phyloP scores from a whole-genome alignment of 768 basidiomycete genomes.

The Lactarius hatsudake region DNA sequence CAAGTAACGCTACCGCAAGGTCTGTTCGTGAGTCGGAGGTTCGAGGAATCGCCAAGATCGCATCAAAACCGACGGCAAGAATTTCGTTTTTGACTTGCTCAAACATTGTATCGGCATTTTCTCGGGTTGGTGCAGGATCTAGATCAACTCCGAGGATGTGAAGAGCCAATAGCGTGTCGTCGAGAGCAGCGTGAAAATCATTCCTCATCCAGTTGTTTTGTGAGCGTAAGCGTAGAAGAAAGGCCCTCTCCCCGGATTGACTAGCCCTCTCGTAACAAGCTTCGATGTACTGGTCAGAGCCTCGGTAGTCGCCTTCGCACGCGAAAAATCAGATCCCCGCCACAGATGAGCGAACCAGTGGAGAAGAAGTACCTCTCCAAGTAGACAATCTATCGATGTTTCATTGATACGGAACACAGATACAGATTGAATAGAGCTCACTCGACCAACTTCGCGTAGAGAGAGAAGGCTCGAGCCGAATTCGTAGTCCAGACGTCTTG shows the following conservation, averaged over 20 bases:
- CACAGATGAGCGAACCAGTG: not conserved
- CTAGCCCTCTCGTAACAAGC: slow-evolving; percentile 52
- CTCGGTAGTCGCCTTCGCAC: slow-evolving; percentile 48
- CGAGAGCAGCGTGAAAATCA: slow-evolving; percentile 53
- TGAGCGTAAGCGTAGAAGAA: slow-evolving; percentile 56
- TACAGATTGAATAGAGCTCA: slow-evolving; percentile 37
- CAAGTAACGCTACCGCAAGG: slow-evolving; percentile 61
- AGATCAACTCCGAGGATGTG: slow-evolving; percentile 61
- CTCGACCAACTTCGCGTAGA: slow-evolving; percentile 61
- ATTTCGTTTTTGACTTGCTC: slow-evolving; percentile 71
- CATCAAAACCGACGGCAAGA: slow-evolving; percentile 63
- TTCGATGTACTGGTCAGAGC: slow-evolving; percentile 51
- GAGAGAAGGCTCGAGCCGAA: slow-evolving; percentile 46
- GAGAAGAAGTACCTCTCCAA: slow-evolving; percentile 52
- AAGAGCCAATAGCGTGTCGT: slow-evolving; percentile 57
- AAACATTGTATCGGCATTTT: slow-evolving; percentile 62
- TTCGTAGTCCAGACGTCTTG: slow-evolving; percentile 54
- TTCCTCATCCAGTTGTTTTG: slow-evolving; percentile 63
- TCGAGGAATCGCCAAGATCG: slow-evolving; percentile 61
- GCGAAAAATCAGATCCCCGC: not conserved
- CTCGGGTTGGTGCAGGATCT: slow-evolving; percentile 48
- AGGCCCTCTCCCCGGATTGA: slow-evolving; percentile 53
- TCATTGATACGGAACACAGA: slow-evolving; percentile 4
- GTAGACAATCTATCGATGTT: slow-evolving; percentile 47
- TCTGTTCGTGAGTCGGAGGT: slow-evolving; percentile 57